phyloP scores from a whole-genome alignment of 208 protist genomes.

The Willaertia magna region DNA sequence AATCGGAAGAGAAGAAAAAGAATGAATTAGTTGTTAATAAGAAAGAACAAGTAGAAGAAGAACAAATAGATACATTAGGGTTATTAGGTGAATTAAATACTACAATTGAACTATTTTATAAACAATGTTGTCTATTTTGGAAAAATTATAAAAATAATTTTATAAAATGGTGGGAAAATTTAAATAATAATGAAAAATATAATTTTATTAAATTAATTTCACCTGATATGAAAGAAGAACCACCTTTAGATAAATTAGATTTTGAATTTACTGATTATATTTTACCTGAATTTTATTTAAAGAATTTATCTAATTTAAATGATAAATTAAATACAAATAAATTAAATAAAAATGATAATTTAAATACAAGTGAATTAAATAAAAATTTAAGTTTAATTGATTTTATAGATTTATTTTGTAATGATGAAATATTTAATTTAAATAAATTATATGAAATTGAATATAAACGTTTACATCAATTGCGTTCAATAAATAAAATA shows the following conservation, averaged over 20 bases:
- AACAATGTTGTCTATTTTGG: not conserved
- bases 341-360: no score
- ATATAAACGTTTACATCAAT: not conserved
- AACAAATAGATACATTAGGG: no score
- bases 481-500: not conserved
- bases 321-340: no score
- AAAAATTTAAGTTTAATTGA: not conserved
- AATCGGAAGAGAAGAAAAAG: no score
- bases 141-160: not conserved
- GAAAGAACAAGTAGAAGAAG: no score
- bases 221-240: not conserved
- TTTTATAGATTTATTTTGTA: not conserved
- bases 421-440: no score
- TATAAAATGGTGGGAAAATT: not conserved
- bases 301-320: not conserved
- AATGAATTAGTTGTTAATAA: no score
- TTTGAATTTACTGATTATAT: not conserved
- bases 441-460: not conserved
- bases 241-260: not conserved
- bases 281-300: not conserved
- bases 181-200: not conserved
- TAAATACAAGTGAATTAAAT: no score
- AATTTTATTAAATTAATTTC: not conserved
- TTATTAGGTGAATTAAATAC: no score
- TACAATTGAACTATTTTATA: not conserved